Evolutionary conservation across 495 filamentous ascomycete genomes (phyloP).

Genomic region (Sabuloglossum arenarium): DNA sequence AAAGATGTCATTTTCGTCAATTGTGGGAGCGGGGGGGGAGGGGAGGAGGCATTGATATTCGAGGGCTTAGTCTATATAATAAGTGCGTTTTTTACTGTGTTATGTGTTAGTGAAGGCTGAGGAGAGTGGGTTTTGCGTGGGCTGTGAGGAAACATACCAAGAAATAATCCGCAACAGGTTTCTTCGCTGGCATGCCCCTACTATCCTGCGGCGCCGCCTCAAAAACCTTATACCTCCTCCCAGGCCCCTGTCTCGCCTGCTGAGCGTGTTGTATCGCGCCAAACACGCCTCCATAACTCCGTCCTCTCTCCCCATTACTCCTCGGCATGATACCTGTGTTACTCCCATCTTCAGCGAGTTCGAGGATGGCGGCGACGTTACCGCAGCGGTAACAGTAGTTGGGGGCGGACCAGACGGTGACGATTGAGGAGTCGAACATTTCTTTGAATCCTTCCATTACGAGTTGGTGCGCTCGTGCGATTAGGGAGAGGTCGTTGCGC

Average conservation of each 20-base stretch:
- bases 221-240: conserved; percentile 84
- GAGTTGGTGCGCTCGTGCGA: conserved; percentile 88
- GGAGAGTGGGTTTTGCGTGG: too few relatives aligned
- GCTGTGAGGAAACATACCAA: too few relatives aligned
- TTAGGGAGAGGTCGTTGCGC: conserved; percentile 71
- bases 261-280: not conserved
- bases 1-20: too few relatives aligned
- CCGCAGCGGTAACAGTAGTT: conserved; percentile 98
- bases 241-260: conserved; percentile 35
- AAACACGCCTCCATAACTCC: conserved; percentile 17
- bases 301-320: conserved; percentile 58
- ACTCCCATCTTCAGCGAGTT: conserved; percentile 69
- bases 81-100: too few relatives aligned
- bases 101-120: too few relatives aligned
- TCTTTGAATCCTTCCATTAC: conserved; percentile 99
- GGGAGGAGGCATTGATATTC: too few relatives aligned
- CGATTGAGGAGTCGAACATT: conserved; percentile 89
- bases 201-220: conserved; percentile 93
- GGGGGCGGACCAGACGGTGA: conserved; percentile 92
- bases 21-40: too few relatives aligned
- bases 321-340: conserved; percentile 54
- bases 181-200: conserved; percentile 96
- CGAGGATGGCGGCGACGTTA: conserved; percentile 87
- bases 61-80: too few relatives aligned
- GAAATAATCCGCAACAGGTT: conserved; percentile 95